Evolutionary conservation across 2,329 filamentous ascomycete genomes (phyloP), one percentile per base, ranked within the genome.

Genomic region (Colletotrichum siamense): DNA sequence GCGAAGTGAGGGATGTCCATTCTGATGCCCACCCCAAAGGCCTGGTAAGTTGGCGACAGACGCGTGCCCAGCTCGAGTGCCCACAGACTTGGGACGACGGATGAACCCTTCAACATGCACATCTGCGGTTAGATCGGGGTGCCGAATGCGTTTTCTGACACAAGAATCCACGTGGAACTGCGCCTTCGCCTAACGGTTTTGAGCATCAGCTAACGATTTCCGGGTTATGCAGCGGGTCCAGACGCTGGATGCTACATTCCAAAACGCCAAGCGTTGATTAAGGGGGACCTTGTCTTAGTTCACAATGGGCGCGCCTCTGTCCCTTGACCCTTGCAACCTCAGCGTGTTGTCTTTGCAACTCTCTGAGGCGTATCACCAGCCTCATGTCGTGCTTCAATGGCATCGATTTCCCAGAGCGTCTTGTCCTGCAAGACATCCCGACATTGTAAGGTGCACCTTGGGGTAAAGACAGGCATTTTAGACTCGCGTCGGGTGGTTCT

Each of bases 221-320:
- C 28, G 64, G 74, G 30, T 63, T 36, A 52, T 55, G 70, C 28
- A 65, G 74, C 55, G 74, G 74, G 32, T 57, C 28, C 5, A 6
- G 9, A 32, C n/a, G 32, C 49, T 32, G 59, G 52, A 61, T 30
- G 39, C 64, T 18, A 28, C 65, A 22, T 59, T 74, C n/a, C 34
- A 69, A 69, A 74, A 76, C 70, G 74, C 70, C 74, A 73, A 76
- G 73, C 13, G 22, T 64, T 69, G 32, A 74, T 73, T 64, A 73
- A 76, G 65, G 65, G 67, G 72, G 70, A 69, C 70, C 74, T 66
- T 62, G 74, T 69, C 64, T 69, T 69, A 65, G 32, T 62, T 61
- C 34, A 62, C n/a, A 52, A 52, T 26, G 34, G 26, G 59, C 16
- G 22, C 24, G 55, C 15, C 18, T 30, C 18, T 32, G 30, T 34